Conservation (phyloP, 495 filamentous ascomycete species). For the Neurospora sp. region DNA sequence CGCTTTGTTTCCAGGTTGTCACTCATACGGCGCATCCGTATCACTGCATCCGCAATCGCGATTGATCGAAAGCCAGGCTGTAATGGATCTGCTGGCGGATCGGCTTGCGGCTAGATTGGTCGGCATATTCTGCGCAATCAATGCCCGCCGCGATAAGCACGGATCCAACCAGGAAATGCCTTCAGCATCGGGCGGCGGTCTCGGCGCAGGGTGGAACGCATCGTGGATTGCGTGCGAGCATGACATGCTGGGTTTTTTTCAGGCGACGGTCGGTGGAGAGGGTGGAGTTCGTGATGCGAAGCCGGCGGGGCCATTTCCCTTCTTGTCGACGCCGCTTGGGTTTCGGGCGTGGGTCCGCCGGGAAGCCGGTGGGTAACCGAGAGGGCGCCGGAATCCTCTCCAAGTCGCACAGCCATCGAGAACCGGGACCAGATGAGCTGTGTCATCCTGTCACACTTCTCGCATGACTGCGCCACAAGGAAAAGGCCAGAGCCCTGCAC, state of each 20-base stretch:
- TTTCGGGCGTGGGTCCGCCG: not conserved
- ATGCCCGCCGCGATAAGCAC: not conserved
- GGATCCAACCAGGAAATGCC: not conserved
- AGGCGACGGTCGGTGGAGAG: not conserved
- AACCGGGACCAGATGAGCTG: not conserved
- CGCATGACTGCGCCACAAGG: not conserved
- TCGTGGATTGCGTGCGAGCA: not conserved
- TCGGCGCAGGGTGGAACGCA: not conserved
- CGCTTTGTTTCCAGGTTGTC: not conserved
- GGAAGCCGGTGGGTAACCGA: not conserved
- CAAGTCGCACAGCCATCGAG: not conserved
- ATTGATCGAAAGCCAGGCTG: not conserved
- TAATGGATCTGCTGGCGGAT: not conserved
- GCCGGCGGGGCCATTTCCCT: not conserved
- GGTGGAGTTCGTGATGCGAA: not conserved
- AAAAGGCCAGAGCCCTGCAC: not conserved
- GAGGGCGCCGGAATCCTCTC: not conserved
- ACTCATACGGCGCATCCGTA: not conserved
- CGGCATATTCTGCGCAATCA: not conserved
- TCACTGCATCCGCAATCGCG: not conserved
- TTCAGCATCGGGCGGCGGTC: not conserved
- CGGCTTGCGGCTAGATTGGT: not conserved
- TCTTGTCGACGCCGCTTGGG: not conserved
- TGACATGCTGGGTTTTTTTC: not conserved
- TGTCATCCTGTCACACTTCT: not conserved